These are phyloP conservation scores for Gonium pectorale DNA, from an alignment of 139 green algal genomes.

Conservation along the genomic window DNA sequence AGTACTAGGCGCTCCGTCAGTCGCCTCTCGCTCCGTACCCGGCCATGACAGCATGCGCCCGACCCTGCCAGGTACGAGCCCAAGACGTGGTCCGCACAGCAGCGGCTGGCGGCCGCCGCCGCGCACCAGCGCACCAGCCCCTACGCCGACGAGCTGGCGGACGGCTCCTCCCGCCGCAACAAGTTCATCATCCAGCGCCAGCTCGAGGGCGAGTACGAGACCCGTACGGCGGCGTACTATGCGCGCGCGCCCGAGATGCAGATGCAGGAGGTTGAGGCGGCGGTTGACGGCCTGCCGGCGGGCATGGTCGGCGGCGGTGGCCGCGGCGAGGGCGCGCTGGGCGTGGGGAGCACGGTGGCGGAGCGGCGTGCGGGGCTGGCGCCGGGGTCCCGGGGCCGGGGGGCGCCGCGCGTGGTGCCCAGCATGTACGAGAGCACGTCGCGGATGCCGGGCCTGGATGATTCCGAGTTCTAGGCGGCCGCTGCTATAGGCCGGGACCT, in stretches of 20 bases:
- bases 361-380: not conserved
- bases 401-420: not conserved
- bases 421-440: slow-evolving; percentile 35
- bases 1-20: no score
- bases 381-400: not conserved
- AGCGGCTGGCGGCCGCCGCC: slow-evolving; percentile 1
- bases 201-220: slow-evolving; percentile 38
- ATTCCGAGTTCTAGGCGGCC: slow-evolving; percentile 23
- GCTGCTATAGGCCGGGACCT: no score
- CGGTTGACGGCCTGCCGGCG: not conserved
- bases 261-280: slow-evolving; percentile 8
- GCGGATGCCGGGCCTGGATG: slow-evolving; percentile 25
- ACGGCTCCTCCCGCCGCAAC: not conserved
- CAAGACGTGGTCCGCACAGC: slow-evolving; percentile 5
- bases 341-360: slow-evolving; percentile 1
- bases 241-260: slow-evolving; percentile 32
- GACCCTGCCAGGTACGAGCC: slow-evolving; percentile 15
- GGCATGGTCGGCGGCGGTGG: slow-evolving; percentile 10
- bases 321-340: not conserved
- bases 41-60: no score
- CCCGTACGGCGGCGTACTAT: slow-evolving; percentile 15
- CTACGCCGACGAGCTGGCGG: not conserved
- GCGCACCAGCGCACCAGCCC: slow-evolving; percentile 1
- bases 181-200: slow-evolving; percentile 45
- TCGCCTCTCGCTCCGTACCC: no score